Base-by-base conservation (phyloP, 2,329 filamentous ascomycete genomes). In the Claviceps citrina region DNA sequence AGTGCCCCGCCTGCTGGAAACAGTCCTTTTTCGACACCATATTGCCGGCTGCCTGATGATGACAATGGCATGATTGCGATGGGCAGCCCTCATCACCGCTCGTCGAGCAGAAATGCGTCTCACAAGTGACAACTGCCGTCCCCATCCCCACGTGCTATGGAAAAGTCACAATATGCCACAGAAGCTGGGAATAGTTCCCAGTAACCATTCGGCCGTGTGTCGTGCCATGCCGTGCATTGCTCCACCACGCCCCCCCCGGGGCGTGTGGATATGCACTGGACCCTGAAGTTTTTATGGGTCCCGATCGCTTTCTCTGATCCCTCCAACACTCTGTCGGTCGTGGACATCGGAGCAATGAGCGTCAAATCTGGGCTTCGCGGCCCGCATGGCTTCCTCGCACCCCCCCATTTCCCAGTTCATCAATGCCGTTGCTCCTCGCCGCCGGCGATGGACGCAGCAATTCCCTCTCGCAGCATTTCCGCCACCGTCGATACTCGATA, bases 341-440 rank as follows among this genome's bases (percentile, higher is more conserved):
- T 56, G 49, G 46, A 45, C 49, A 60, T 60, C 57, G 58, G 49
- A 47, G 51, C 56, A 58, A 57, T 57, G 46, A 50, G 54, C 40
- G 47, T 41, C 38, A 40, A 43, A 59, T 58, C 53, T 54, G 36
- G n/a, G 44, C 44, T 30, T 44, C 39, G 27, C 33, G 39, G 39
- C 36, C 42, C 39, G 37, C 42, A 20, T n/a, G 30, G 10, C 31
- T 36, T 36, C 25, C 31, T 39, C 15, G 26, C 24, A 27, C 22
- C 26, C 34, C 33, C 41, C 31, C 26, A 16, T 9, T 24, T 24
- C 22, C 5, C 5, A 24, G 22, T 5, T 24, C 8, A 8, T 5
- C 22, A 24, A 24, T 24, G 22, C 22, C 8, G 5, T 24, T 8
- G 5, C 22, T 24, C 22, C 5, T 24, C 24, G 13, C 25, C 27